Base-by-base conservation (phyloP, 2,329 filamentous ascomycete species). In the Incumbomyces lentus region DNA sequence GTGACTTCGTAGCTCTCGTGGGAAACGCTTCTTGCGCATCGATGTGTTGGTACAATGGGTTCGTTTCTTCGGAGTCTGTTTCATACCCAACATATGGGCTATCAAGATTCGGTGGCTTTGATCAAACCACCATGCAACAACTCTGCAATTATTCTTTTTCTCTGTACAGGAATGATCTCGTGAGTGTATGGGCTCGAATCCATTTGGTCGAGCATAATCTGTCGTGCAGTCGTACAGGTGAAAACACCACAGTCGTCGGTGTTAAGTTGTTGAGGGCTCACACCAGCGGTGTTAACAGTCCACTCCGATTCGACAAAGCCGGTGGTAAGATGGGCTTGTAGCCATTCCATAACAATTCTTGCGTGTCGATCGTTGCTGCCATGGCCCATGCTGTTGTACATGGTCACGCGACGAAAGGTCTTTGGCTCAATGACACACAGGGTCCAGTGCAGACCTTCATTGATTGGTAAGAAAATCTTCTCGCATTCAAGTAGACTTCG, bases 191-290 rank as follows among this genome's bases (percentile, higher is more conserved):
- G 61, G 44, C 65, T 62, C 2, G 67, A 67, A 41, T 70, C 67
- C 40, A 50, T 51, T 22, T 70, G 56, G 13, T 64, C 65, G 22
- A 71, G 55, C 42, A 67, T 63, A 42, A 72, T 61, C 47, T 70
- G 64, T 51, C 72, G 71, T 40, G 70, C 70, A 3, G 66, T 71
- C 8, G 69, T 70, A 16, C 71, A 59, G 16, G 70, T 61, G 51
- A 73, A 73, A 2, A 72, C 69, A n/a, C 70, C 70, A 48, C 70
- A 73, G 49, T 73, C 70, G 44, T 63, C 66, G 22, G 64, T 63
- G 49, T 73, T 73, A 47, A 66, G 54, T 50, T 73, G 70, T 47
- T 62, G 62, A 6, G 70, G 69, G 5, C 67, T 68, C 30, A 54
- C 46, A 10, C 54, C 57, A 16, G 31, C 36, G 6, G 37, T 48